These are phyloP conservation scores for Potentilla sterilis DNA, from an alignment of 306 rosid species.

Conservation along the genomic window DNA sequence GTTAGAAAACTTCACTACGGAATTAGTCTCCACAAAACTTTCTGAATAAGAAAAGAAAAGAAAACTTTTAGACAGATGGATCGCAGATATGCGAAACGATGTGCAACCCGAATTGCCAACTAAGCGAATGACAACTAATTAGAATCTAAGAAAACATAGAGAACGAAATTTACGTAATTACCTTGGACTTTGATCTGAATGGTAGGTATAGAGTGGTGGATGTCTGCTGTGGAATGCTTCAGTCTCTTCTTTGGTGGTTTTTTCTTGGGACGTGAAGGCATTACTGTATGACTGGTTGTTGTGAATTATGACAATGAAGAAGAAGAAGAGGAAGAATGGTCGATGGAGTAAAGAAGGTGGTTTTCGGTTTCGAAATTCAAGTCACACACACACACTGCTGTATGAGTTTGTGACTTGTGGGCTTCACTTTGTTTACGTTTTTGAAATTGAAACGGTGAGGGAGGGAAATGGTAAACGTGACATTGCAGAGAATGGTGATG, in stretches of 20 bases:
- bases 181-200: conserved; percentile 39
- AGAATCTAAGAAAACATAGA: not conserved
- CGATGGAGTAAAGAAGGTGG: conserved; percentile 25
- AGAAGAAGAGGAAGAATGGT: conserved; percentile 28
- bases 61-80: conserved; percentile 11
- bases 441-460: conserved; percentile 45
- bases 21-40: not conserved
- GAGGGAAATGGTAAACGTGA: conserved; percentile 45
- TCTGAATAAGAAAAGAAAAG: conserved; percentile 7
- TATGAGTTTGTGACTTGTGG: not conserved
- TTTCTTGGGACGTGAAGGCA: conserved; percentile 41
- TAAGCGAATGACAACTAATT: not conserved
- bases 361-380: not conserved
- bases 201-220: conserved; percentile 40
- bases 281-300: conserved; percentile 42
- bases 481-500: not conserved
- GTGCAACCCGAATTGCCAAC: not conserved
- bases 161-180: not conserved
- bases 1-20: not conserved
- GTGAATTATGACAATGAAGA: conserved; percentile 9
- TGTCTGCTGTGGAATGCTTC: conserved; percentile 21
- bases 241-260: conserved; percentile 21
- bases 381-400: no score
- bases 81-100: not conserved
- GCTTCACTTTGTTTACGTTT: conserved; percentile 20